Base-by-base conservation (phyloP, 1,284 basidiomycete genomes). In the Sparassis latifolia region DNA sequence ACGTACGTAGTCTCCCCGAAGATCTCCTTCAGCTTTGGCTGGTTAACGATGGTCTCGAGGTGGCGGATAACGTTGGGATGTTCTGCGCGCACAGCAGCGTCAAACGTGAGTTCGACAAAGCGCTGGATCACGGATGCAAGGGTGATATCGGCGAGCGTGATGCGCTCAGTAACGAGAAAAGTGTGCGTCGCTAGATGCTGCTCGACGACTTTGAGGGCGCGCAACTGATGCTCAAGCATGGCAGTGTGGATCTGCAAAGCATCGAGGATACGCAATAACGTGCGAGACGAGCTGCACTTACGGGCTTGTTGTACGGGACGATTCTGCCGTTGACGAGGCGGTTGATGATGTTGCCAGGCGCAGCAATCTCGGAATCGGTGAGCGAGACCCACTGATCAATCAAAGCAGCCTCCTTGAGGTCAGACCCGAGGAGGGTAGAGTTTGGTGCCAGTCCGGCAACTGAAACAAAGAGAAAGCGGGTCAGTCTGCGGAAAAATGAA, bases 131-230 rank as follows among this genome's bases (percentile, higher is more conserved):
- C 59, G 41, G 76, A 68, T 42, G 86, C 91, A 58, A 92, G 59
- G 60, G 74, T 70, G 69, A 98, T 71, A 66, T 99, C 96, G 58
- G 94, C 96, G 48, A 96, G 78, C 54, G 94, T 92, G 77, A 98
- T 86, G 62, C 95, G 91, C 69, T 98, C 92, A 62, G 86, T 87
- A 51, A 94, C 93, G 62, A 97, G 80, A 82, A 86, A 98, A 49
- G 96, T 99, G 65, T 82, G 83, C 55, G 80, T 77, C 52, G 78
- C 69, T 63, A 98, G 83, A 73, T 89, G 78, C 47, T 74, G 69
- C 65, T 98, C 82, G 56, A 98, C 76, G 58, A 79, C 82, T 49
- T 71, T 73, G 47, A 92, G 74, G 30, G 77, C 68, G 52, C 79
- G 80, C 41, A 69, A 59, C 56, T 80, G 73, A 45, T 75, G 76